Evolutionary conservation across 1,284 basidiomycete genomes (phyloP).

Genomic region (Malassezia sympodialis): DNA sequence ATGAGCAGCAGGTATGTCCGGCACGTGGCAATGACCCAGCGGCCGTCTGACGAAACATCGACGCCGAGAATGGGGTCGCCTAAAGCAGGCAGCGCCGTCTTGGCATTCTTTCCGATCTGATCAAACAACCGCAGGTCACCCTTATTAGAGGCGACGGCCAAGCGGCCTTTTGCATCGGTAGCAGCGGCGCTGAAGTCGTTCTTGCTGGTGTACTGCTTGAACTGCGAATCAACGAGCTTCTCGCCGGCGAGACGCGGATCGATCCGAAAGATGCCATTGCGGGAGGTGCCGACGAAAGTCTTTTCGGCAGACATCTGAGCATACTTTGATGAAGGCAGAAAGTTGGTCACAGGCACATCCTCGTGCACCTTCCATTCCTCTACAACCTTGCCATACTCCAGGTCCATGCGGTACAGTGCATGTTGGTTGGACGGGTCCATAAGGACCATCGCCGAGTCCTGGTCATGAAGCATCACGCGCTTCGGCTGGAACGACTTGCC

Average conservation of each 20-base stretch:
- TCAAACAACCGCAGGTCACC: constrained; percentile 95
- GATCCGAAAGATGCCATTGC: constrained; percentile 92
- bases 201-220: constrained; percentile 90
- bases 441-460: constrained; percentile 89
- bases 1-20: constrained; percentile 89
- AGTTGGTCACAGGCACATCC: constrained; percentile 70
- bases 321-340: constrained; percentile 86
- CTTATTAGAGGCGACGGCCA: constrained; percentile 90
- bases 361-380: constrained; percentile 98
- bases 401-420: constrained; percentile 80
- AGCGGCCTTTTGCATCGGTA: constrained; percentile 73
- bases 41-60: constrained; percentile 85
- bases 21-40: constrained; percentile 91
- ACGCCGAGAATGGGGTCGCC: constrained; percentile 91
- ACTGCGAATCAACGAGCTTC: constrained; percentile 88
- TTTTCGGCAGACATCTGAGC: constrained; percentile 86
- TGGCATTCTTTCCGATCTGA: constrained; percentile 93
- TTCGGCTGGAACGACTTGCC: constrained; percentile 76
- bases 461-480: constrained; percentile 91
- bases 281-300: constrained; percentile 82
- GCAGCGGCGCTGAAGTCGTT: constrained; percentile 88
- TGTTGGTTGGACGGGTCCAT: constrained; percentile 77
- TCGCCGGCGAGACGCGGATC: constrained; percentile 81
- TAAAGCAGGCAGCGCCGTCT: constrained; percentile 90
- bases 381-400: constrained; percentile 90